Conservation (phyloP, 108 stramenopile genomes). For the Skeletonema potamos region DNA sequence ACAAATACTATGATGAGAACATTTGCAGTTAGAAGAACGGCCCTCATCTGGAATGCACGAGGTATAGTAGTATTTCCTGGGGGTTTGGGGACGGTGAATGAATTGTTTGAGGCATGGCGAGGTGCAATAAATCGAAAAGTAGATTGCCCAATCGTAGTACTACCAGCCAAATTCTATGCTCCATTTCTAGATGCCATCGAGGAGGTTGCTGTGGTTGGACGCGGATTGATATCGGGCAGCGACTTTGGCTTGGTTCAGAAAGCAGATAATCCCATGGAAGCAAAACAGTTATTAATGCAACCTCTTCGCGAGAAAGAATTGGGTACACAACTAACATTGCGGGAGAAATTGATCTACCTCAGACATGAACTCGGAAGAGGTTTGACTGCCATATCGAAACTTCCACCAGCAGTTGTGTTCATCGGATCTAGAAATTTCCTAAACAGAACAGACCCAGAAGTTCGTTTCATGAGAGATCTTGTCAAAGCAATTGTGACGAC, state of each 20-base stretch:
- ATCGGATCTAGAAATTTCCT: slow-evolving; percentile 18
- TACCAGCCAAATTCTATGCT: slow-evolving; percentile 18
- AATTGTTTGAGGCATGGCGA: slow-evolving; percentile 33
- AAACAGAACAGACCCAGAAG: slow-evolving; percentile 17
- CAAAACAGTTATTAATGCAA: slow-evolving; percentile 11
- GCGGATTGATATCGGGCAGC: slow-evolving; percentile 9
- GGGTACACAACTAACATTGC: slow-evolving; percentile 32
- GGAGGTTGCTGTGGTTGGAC: slow-evolving; percentile 9
- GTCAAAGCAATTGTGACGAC: background rate
- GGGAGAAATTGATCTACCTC: slow-evolving; percentile 37
- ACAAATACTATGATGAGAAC: slow-evolving; percentile 34
- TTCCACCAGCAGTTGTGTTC: slow-evolving; percentile 23
- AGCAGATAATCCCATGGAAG: slow-evolving; percentile 20
- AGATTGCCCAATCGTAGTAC: slow-evolving; percentile 26
- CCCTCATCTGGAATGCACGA: slow-evolving; percentile 37
- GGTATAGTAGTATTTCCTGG: slow-evolving; percentile 38
- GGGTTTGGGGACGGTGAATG: slow-evolving; percentile 33
- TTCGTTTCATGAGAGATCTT: slow-evolving; percentile 10
- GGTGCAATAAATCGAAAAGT: slow-evolving; percentile 23
- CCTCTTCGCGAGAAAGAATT: slow-evolving; percentile 23
- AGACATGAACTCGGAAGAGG: slow-evolving; percentile 35
- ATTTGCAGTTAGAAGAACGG: slow-evolving; percentile 27
- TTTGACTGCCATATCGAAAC: slow-evolving; percentile 18
- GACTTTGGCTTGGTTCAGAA: slow-evolving; percentile 24
- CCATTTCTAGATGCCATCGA: slow-evolving; percentile 31